Percentiles rank a stretch among this genome's conserved stretches.
Evolutionary conservation across 2,329 filamentous ascomycete species (phyloP).

Genomic region (Myriosclerotinia scirpicola): DNA sequence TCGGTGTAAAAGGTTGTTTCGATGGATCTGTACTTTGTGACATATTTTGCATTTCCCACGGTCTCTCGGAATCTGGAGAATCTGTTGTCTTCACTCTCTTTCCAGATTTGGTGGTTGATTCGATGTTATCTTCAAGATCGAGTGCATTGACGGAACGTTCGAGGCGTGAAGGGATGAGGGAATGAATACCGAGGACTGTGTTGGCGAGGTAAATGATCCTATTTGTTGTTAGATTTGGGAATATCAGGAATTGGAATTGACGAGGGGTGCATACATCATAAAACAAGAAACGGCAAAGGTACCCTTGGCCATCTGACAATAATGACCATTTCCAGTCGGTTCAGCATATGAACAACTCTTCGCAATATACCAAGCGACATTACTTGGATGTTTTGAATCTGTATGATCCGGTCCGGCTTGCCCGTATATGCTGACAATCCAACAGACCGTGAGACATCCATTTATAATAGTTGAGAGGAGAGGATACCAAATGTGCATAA

Average conservation of each 20-base stretch:
- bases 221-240: constrained; percentile 18
- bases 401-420: constrained; percentile 73
- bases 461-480: constrained; percentile 61
- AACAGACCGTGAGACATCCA: constrained; percentile 58
- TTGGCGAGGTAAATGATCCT: constrained; percentile 63
- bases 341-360: constrained; percentile 65
- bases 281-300: constrained; percentile 63
- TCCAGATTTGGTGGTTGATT: background rate
- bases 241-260: background rate
- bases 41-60: constrained; percentile 60
- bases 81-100: constrained; percentile 36
- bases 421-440: constrained; percentile 64
- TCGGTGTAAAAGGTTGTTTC: constrained; percentile 59
- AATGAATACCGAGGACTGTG: constrained; percentile 58
- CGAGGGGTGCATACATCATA: constrained; percentile 60
- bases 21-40: constrained; percentile 42
- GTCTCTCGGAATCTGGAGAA: constrained; percentile 45
- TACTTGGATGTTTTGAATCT: constrained; percentile 61
- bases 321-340: constrained; percentile 52
- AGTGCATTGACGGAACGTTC: constrained; percentile 52
- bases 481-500: constrained; percentile 71
- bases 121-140: constrained; percentile 48
- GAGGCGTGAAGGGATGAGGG: constrained; percentile 45
- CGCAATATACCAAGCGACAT: constrained; percentile 72
- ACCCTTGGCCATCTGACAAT: constrained; percentile 68